Base-by-base conservation (phyloP, 345 rosid species). In the Linum tenue region DNA sequence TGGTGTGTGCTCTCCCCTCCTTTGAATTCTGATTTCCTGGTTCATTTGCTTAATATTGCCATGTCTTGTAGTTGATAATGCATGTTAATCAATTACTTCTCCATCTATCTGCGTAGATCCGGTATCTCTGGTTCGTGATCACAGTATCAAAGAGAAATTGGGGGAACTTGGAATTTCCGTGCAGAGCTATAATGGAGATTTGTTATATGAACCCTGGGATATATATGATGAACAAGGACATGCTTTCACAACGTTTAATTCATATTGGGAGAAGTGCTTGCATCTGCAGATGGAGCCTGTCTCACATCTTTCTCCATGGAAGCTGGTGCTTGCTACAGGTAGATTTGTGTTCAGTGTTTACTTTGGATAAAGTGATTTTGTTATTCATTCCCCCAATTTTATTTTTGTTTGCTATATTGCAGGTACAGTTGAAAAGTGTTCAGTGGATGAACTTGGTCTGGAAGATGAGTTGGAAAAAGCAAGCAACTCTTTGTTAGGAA, bases 201-300 rank as follows among this genome's bases (percentile, higher is more conserved):
- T 90, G 64, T 65, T 92, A 77, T 85, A 81, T 75, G 96, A 92
- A 70, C 98, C 98, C 4, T 92, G 98, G 97, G 97, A 87, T 65
- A 84, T 90, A 67, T 86, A 85, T 60, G 73, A 84, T 40, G 87
- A 85, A 64, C 77, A 68, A 63, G 91, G 98, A 22, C 75, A 71
- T 66, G 85, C 94, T 72, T 87, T 90, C 77, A 80, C 84, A 5
- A 87, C 71, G 62, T 90, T 92, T 62, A 80, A 74, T 59, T 73
- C 85, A 17, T 92, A 82, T 51, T 90, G 97, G 98, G 75, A 81
- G 63, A 85, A 80, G 74, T 87, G 90, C 76, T 78, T 83, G 81
- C 77, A 77, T 70, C 81, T 85, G 87, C 79, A 76, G 56, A 76
- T 74, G 60, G 96, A 83, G 50, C 83, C 91, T 10, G 78, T 83